Base-by-base conservation (phyloP, 2,329 filamentous ascomycete species). In the Pestalotiopsis sp. region DNA sequence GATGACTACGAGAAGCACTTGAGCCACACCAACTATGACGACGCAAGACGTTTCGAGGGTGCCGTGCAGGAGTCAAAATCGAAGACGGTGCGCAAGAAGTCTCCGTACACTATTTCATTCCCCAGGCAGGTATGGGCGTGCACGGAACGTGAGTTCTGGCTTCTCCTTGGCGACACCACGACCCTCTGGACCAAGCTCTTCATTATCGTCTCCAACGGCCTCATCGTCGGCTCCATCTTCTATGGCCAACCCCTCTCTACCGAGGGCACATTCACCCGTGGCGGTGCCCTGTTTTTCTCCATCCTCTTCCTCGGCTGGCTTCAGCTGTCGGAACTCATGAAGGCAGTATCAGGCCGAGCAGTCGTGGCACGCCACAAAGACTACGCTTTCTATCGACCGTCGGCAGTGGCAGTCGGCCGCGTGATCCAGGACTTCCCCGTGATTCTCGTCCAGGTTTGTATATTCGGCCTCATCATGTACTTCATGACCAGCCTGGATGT, bases 211-310 rank as follows among this genome's bases (percentile, higher is more conserved):
- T 87, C 91, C 68, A 93, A 93, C 77, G 83, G 79, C 4, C 84
- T 97, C 11, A 93, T 97, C 70, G 90, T 95, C 67, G 91, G 92
- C 1, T 93, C 91, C 2, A 84, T 96, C 20, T 96, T 96, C 80
- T 93, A 94, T 74, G 88, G 92, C 70, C 81, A 93, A 38, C 80
- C 86, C 0, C 72, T 81, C 0, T 83, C 86, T 60, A 93, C 91
- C 0, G 78, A 78, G 1, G 91, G 90, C 67, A 91, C 92, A 77
- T 94, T 91, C 78, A 77, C 82, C 2, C 81, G 84, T 0, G 83
- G 84, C 25, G 84, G 86, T 17, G 76, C 81, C 0, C 72, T 85
- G 17, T 87, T 87, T 76, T 86, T 87, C 70, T 77, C 85, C 2
- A 79, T 87, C 4, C 69, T 90, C n/a, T 87, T 89, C 73, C 81